Percentiles rank a stretch among this genome's conserved stretches.
Conservation (phyloP, 129 eudicot genomes). For the Tagetes erecta region DNA sequence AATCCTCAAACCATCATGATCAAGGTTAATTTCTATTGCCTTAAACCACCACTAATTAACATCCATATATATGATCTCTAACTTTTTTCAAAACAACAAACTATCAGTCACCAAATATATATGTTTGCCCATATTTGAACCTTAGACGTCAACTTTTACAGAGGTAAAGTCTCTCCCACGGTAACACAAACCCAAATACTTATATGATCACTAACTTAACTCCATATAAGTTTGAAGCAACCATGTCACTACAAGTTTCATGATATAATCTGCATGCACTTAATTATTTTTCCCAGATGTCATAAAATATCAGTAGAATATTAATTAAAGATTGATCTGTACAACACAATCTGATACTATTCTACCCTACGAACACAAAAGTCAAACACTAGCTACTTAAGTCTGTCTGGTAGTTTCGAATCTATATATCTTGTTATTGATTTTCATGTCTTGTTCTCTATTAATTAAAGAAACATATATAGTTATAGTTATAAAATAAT, state of each 20-base stretch:
- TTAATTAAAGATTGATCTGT: constrained; percentile 25
- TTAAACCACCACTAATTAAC: not conserved
- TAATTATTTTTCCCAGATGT: not conserved
- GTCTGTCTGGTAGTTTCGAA: constrained; percentile 18
- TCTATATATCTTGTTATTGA: not conserved
- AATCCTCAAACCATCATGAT: not conserved
- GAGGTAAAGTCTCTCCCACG: too few relatives aligned
- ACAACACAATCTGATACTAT: constrained; percentile 20
- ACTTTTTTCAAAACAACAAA: too few relatives aligned
- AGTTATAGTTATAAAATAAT: too few relatives aligned
- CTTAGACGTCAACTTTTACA: too few relatives aligned
- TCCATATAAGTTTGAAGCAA: not conserved
- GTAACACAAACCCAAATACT: not conserved
- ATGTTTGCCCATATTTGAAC: too few relatives aligned
- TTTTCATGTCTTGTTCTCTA: too few relatives aligned
- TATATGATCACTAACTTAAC: not conserved
- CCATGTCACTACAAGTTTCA: not conserved
- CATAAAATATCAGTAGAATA: constrained; percentile 23
- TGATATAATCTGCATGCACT: not conserved
- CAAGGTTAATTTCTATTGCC: not conserved
- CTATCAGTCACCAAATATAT: too few relatives aligned
- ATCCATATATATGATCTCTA: not conserved
- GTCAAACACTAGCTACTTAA: constrained; percentile 17
- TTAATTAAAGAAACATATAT: too few relatives aligned
- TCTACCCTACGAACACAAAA: constrained; percentile 16